Conservation (phyloP, 2,329 filamentous ascomycete genomes). For the Westerdykella aurantiaca region DNA sequence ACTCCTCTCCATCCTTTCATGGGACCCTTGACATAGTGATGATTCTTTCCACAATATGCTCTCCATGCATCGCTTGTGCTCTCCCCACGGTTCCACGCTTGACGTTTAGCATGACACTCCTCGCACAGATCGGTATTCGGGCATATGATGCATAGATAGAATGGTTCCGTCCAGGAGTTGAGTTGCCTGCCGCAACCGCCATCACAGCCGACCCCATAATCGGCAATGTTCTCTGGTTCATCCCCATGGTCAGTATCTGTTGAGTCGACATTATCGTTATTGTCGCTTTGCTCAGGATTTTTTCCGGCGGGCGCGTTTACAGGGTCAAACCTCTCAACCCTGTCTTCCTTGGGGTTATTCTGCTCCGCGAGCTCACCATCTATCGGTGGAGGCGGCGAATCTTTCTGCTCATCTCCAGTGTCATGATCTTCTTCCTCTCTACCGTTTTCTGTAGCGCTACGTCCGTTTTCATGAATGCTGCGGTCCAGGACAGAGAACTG, state of each 20-base stretch:
- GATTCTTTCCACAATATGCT: constrained; percentile 8
- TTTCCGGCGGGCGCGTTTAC: neutral
- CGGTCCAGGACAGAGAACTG: constrained; percentile 13
- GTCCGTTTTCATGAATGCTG: neutral
- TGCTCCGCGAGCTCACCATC: neutral
- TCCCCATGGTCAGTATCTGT: neutral
- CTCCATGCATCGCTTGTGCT: neutral
- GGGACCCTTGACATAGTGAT: constrained; percentile 13
- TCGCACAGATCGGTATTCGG: constrained; percentile 10
- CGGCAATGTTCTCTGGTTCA: constrained; percentile 1
- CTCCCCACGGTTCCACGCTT: constrained; percentile 3
- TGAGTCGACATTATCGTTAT: neutral
- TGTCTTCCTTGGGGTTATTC: neutral
- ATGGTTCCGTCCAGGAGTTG: constrained; percentile 2
- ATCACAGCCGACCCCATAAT: constrained; percentile 4
- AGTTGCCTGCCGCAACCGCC: constrained; percentile 3
- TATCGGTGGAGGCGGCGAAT: no score
- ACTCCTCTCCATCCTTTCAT: constrained; percentile 14
- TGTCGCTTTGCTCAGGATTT: neutral
- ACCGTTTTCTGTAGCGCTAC: neutral
- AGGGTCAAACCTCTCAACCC: neutral
- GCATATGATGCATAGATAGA: constrained; percentile 15
- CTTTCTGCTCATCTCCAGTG: neutral
- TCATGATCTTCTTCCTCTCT: neutral
- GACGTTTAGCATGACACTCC: constrained; percentile 7